Percentiles rank a stretch among this genome's conserved stretches.
These are phyloP conservation scores for Russula sp. DNA, from an alignment of 768 basidiomycete genomes.

Conservation along the genomic window DNA sequence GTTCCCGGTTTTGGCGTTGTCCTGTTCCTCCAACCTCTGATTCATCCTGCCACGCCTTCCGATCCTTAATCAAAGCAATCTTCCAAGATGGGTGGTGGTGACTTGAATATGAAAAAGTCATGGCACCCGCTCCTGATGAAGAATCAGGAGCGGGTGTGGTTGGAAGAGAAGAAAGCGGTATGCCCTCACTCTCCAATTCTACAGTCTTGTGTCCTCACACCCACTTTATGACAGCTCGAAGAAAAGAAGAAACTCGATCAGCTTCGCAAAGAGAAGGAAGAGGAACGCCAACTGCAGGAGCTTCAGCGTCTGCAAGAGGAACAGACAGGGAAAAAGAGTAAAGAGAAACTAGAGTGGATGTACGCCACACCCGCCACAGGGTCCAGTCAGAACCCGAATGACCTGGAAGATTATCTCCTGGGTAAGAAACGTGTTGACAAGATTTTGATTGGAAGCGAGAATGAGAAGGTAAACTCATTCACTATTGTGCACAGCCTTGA, in stretches of 20 bases:
- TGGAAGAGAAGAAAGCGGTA: conserved; percentile 95
- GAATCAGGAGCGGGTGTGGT: conserved; percentile 99
- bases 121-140: conserved; percentile 98
- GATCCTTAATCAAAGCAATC: conserved; percentile 21
- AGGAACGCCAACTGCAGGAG: conserved; percentile 94
- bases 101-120: conserved; percentile 98
- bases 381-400: conserved; percentile 77
- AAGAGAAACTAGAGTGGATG: conserved; percentile 98
- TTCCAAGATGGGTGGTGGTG: conserved; percentile 92
- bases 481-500: conserved; percentile 11
- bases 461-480: conserved; percentile 59
- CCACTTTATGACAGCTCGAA: conserved; percentile 57
- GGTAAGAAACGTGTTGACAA: conserved; percentile 99
- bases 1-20: background rate
- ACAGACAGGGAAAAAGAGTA: conserved; percentile 88
- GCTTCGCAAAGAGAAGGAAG: conserved; percentile 94
- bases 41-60: conserved; percentile 4
- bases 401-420: conserved; percentile 91
- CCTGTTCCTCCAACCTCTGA: background rate
- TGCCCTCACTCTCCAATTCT: conserved; percentile 27
- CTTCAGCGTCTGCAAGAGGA: conserved; percentile 93
- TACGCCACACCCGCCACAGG: conserved; percentile 96
- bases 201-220: background rate
- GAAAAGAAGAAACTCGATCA: conserved; percentile 99
- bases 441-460: conserved; percentile 85